Conservation (phyloP, 129 eudicot species). For the Pseudognaphalium luteoalbum region DNA sequence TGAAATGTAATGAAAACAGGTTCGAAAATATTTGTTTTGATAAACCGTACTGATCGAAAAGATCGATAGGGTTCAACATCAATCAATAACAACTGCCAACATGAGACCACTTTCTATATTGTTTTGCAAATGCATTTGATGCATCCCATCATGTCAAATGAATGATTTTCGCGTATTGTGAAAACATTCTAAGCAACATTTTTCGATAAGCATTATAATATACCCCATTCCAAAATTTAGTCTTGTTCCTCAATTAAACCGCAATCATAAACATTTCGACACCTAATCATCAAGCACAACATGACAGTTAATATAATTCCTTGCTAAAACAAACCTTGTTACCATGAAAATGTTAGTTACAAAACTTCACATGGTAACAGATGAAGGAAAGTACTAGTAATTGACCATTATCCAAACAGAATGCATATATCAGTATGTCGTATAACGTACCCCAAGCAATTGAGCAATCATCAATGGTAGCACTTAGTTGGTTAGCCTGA, state of each 20-base stretch:
- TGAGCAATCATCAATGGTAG: constrained; percentile 88
- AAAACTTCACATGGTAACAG: too few species aligned
- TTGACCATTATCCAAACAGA: background rate
- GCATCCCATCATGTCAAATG: background rate
- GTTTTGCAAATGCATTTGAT: background rate
- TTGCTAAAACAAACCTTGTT: too few species aligned
- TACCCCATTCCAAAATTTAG: background rate
- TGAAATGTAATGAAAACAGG: background rate
- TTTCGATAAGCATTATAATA: background rate
- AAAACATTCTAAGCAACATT: background rate
- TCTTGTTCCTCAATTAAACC: background rate
- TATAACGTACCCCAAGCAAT: constrained; percentile 74
- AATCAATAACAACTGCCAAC: background rate
- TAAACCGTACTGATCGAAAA: background rate
- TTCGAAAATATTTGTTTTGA: background rate
- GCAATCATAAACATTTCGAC: background rate
- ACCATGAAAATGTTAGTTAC: too few species aligned
- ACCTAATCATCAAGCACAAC: background rate
- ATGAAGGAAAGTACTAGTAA: too few species aligned
- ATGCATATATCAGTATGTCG: background rate
- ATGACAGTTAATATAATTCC: too few species aligned
- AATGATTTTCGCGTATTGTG: background rate
- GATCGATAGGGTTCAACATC: background rate
- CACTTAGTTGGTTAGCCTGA: constrained; percentile 31
- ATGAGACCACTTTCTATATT: background rate